Conservation (phyloP, 192 early-diverging fungal genomes). For the Coemansia sp. region DNA sequence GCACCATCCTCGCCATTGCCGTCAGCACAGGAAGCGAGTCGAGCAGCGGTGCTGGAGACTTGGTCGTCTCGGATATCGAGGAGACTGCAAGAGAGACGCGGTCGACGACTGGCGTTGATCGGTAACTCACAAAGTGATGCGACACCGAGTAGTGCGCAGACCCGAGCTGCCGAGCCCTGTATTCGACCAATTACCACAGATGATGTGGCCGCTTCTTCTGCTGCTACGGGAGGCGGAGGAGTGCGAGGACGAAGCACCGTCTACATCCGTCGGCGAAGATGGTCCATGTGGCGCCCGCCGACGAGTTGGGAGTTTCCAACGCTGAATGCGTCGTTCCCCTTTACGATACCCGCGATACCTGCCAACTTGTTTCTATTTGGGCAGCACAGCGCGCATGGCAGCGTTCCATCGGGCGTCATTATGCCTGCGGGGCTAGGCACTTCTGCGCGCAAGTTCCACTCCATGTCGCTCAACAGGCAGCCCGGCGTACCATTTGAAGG, state of each 20-base stretch:
- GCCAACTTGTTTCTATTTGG: slow-evolving; percentile 34
- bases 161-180: not conserved
- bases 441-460: slow-evolving; percentile 53
- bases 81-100: slow-evolving; percentile 13
- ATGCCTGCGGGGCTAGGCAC: slow-evolving; percentile 50
- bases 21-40: not conserved
- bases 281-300: slow-evolving; percentile 24
- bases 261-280: slow-evolving; percentile 19
- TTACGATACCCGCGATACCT: slow-evolving; percentile 49
- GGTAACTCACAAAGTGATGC: not conserved
- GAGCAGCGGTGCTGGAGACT: not conserved
- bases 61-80: slow-evolving; percentile 11
- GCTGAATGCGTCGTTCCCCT: slow-evolving; percentile 50
- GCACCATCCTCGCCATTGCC: not conserved
- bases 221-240: not conserved
- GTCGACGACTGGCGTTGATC: slow-evolving; percentile 7
- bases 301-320: slow-evolving; percentile 50
- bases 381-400: slow-evolving; percentile 17
- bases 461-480: slow-evolving; percentile 42
- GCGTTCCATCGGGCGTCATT: slow-evolving; percentile 37
- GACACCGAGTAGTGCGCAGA: not conserved
- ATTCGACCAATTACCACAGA: not conserved
- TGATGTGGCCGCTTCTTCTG: not conserved
- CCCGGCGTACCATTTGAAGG: slow-evolving; percentile 39
- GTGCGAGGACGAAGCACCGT: not conserved